Base-by-base conservation (phyloP, 805 yeast species). In the Jamesozyma hellenica region DNA sequence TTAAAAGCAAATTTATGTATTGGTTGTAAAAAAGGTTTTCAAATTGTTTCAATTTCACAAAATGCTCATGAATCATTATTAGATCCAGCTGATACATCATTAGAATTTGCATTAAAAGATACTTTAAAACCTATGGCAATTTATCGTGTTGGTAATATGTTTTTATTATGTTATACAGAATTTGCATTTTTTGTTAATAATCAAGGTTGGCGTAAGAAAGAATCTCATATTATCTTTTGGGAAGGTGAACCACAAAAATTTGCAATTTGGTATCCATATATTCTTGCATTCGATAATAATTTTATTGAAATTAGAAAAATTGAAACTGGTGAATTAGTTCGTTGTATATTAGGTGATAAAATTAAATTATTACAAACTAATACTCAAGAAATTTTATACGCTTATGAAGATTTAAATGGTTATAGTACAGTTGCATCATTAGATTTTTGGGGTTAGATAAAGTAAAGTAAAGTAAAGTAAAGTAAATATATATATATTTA, bases 1-100 rank as follows among this genome's bases (percentile, higher is more conserved):
- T 68, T 92, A 61, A 85, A 87, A 56, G 79, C 88, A 4, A 83
- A 82, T 53, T 65, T 92, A 46, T 90, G 96, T 67, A 82, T 92
- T 47, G 98, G 98, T 19, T 92, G 98, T 54, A 80, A 95, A 23
- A 85, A 82, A 58, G 98, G 98, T 0, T 92, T 92, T 66, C 97
- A 92, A 64, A 86, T 92, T 53, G 87, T 92, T 28, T 82, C 94
- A 14, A 68, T 88, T 32, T 83, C 82, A 44, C 84, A 82, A 39
- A 81, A 84, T 43, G 83, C 79, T 43, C 86, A 83, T 61, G 96
- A 92, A 62, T 78, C 92, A 9, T 72, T 92, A 38, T 68, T 92
- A 51, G 97, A 92, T 64, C 96, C 95, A n/a, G 98, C 97, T 0
- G 98, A 92, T 56, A 94, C 97, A 0, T 86, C 96, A 15, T 69